Percentiles rank a stretch among this genome's conserved stretches.
phyloP scores from a whole-genome alignment of 2,329 filamentous ascomycete genomes.

The Helminthosporium solani region DNA sequence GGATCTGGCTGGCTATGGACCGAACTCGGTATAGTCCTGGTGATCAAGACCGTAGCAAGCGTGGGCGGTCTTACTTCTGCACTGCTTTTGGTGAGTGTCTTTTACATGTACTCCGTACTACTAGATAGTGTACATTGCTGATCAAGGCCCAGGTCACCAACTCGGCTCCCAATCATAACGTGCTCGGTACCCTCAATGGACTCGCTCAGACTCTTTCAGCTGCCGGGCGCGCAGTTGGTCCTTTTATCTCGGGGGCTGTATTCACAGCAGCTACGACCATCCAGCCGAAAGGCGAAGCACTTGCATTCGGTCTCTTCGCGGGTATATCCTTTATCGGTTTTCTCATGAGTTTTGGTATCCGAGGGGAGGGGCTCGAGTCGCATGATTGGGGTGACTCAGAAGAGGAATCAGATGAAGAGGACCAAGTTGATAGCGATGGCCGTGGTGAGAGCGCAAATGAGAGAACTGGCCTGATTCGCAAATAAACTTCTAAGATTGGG shows the following conservation, averaged over 20 bases:
- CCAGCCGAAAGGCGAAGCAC: constrained; percentile 74
- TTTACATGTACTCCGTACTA: background rate
- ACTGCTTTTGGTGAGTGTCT: constrained; percentile 70
- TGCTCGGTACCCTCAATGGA: constrained; percentile 87
- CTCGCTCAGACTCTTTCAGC: constrained; percentile 92
- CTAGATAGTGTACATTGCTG: too few species aligned
- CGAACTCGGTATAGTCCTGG: constrained; percentile 76
- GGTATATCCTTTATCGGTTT: constrained; percentile 81
- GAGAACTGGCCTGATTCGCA: constrained; percentile 32
- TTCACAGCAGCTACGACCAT: constrained; percentile 78
- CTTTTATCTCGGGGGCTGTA: constrained; percentile 81
- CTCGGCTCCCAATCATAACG: constrained; percentile 80
- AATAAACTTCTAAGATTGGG: constrained; percentile 17
- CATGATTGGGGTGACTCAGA: constrained; percentile 54
- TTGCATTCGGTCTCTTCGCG: constrained; percentile 86
- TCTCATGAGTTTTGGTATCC: constrained; percentile 74
- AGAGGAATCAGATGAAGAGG: constrained; percentile 31
- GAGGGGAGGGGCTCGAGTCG: constrained; percentile 60
- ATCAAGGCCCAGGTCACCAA: constrained; percentile 73
- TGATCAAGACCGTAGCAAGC: constrained; percentile 86
- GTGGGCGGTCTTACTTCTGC: constrained; percentile 90
- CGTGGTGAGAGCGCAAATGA: constrained; percentile 22
- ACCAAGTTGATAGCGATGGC: constrained; percentile 23
- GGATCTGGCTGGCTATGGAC: constrained; percentile 72
- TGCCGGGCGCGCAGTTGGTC: constrained; percentile 82